A percentile compares a stretch with the other conserved stretches of the same genome.
These are phyloP conservation scores for Vitis hybrid DNA, from an alignment of 177 flowering plant species.

Conservation along the genomic window DNA sequence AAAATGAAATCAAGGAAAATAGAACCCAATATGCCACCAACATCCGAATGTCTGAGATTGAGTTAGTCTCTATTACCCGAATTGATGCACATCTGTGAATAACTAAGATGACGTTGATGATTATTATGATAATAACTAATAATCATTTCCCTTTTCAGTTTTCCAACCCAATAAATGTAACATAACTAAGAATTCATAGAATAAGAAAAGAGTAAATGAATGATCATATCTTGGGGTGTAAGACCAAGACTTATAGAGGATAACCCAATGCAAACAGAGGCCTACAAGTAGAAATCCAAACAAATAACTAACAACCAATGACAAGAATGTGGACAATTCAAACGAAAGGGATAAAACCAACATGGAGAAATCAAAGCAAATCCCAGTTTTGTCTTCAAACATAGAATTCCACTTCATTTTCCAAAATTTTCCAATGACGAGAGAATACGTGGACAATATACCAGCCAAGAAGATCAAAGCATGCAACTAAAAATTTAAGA, in stretches of 20 bases:
- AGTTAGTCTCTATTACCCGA: constrained; percentile 14
- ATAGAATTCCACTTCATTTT: neutral
- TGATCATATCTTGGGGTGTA: no score
- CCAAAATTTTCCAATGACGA: neutral
- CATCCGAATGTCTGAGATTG: constrained; percentile 12
- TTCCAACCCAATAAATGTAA: neutral
- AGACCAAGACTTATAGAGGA: constrained; percentile 12
- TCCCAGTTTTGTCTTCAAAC: no score
- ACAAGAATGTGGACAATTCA: neutral
- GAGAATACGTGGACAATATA: neutral
- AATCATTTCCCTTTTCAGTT: no score
- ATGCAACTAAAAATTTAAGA: neutral
- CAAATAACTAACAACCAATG: neutral
- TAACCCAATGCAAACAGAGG: constrained; percentile 18
- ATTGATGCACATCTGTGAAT: constrained; percentile 20
- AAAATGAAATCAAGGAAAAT: constrained; percentile 24
- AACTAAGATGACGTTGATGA: neutral
- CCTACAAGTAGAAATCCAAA: constrained; percentile 7
- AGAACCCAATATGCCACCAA: constrained; percentile 29
- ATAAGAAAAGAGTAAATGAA: neutral
- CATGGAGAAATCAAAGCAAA: no score
- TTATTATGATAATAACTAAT: neutral
- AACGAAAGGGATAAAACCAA: neutral
- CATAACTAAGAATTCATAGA: neutral
- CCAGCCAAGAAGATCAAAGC: constrained; percentile 20